Base-by-base conservation (phyloP, 768 basidiomycete species). In the Trametopsis cervina region DNA sequence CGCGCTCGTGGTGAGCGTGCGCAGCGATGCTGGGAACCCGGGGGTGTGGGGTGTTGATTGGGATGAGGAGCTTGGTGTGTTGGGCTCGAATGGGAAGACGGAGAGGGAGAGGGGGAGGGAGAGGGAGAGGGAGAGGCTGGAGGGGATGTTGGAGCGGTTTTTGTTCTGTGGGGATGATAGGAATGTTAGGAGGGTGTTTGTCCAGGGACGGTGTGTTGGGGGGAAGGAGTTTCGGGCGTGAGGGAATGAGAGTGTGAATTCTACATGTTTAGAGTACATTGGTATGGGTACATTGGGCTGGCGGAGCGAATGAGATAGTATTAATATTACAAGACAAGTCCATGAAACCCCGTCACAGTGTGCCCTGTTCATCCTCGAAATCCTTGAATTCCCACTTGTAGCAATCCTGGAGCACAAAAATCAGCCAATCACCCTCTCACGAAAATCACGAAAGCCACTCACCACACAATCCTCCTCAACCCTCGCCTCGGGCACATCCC, bases 131-230 rank as follows among this genome's bases (percentile, higher is more conserved):
- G 61, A 65, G 47, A 58, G 65, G 15, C 60, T 90, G 47, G 74
- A 78, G 51, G 71, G 66, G 40, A 69, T 78, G 64, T 70, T 97
- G 55, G 93, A 96, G 67, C 74, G 81, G 51, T 92, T 94, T 66
- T 68, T 95, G 54, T 92, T 90, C 60, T 80, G 81, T 36, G 91
- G 89, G 5, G 92, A 95, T 62, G 82, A 89, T 60, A 72, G 90
- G 60, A 94, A 92, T 65, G 81, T 96, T 47, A 67, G 67, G 42
- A 71, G 73, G 47, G 93, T 97, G 17, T 93, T 83, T 59, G 93
- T 98, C 13, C 83, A 88, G 58, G 93, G 94, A 1, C 64, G 69
- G 38, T 63, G 79, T 27, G 78, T 97, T 27, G 93, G 90, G 9
- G 94, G 94, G 11, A 71, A 66, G 40, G 70, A 68, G 41, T 64